phyloP scores from a whole-genome alignment of 352 stramenopile genomes.

The Stramenopiles sp. region DNA sequence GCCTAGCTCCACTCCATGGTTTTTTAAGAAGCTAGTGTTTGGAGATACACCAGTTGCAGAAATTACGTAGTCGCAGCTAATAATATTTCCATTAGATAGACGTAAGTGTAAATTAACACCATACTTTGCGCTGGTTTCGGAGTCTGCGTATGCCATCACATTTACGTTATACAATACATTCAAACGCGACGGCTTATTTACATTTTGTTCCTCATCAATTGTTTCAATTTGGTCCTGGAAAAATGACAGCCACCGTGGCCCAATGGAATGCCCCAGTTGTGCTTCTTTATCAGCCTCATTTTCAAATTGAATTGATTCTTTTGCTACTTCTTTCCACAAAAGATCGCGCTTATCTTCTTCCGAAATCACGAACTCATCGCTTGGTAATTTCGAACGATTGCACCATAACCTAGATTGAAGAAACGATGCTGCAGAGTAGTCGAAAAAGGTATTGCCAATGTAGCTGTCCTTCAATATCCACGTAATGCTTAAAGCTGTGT shows the following conservation, averaged over 20 bases:
- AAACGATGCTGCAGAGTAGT: slow-evolving; percentile 11
- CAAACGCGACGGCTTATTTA: background rate
- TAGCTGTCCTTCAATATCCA: slow-evolving; percentile 14
- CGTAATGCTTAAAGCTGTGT: background rate
- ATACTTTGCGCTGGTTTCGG: background rate
- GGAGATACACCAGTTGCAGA: background rate
- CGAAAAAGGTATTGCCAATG: slow-evolving; percentile 19
- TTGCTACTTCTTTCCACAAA: background rate
- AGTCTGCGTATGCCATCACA: too few relatives aligned
- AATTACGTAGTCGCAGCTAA: background rate
- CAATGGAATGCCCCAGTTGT: background rate
- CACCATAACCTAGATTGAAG: slow-evolving; percentile 8
- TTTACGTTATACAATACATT: background rate
- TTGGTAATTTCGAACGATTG: background rate
- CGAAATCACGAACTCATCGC: background rate
- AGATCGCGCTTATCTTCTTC: background rate
- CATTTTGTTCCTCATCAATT: background rate
- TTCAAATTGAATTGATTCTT: background rate
- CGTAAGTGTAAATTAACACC: background rate
- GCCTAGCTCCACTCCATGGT: background rate
- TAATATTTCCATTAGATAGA: background rate
- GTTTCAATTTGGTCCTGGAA: too few relatives aligned
- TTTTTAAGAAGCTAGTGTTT: background rate
- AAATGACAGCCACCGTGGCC: background rate
- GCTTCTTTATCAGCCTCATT: background rate